Conservation (phyloP, 495 filamentous ascomycete species). For the Trichocladium uniseriatum region DNA sequence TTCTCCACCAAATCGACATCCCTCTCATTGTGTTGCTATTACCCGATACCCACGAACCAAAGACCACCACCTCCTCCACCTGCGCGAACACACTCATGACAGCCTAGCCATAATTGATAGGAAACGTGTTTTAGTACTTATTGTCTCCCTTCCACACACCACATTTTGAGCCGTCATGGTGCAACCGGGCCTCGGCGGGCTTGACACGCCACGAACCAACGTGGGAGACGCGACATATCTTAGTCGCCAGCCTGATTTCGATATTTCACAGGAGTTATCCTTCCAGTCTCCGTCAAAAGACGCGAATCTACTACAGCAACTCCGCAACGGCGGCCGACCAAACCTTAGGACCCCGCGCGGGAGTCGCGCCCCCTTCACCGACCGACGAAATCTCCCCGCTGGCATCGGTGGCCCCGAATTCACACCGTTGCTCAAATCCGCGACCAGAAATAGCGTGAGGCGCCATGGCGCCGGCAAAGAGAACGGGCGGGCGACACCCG, state of each 20-base stretch:
- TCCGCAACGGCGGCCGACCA: conserved; percentile 51
- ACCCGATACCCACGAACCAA: not conserved
- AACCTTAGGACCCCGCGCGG: conserved; percentile 62
- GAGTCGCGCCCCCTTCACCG: conserved; percentile 52
- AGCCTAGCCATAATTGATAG: not conserved
- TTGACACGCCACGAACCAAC: conserved; percentile 75
- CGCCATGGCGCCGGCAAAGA: conserved; percentile 46
- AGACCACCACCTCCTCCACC: not conserved
- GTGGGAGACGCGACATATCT: conserved; percentile 71
- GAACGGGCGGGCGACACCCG: conserved; percentile 56
- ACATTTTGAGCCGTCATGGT: conserved; percentile 30
- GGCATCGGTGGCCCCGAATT: conserved; percentile 67
- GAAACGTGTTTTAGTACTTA: not conserved
- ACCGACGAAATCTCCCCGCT: conserved; percentile 55
- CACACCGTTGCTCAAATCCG: conserved; percentile 86
- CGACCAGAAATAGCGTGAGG: conserved; percentile 67
- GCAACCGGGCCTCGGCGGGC: conserved; percentile 42
- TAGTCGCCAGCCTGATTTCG: conserved; percentile 58
- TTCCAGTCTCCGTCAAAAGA: conserved; percentile 80
- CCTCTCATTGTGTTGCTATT: too few species aligned
- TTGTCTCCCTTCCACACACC: not conserved
- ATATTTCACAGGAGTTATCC: conserved; percentile 72
- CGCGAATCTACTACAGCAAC: conserved; percentile 57
- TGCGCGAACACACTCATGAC: not conserved
- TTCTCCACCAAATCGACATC: conserved; percentile 10